phyloP scores from a whole-genome alignment of 179 eudicot genomes.

The Pouteria campechiana region DNA sequence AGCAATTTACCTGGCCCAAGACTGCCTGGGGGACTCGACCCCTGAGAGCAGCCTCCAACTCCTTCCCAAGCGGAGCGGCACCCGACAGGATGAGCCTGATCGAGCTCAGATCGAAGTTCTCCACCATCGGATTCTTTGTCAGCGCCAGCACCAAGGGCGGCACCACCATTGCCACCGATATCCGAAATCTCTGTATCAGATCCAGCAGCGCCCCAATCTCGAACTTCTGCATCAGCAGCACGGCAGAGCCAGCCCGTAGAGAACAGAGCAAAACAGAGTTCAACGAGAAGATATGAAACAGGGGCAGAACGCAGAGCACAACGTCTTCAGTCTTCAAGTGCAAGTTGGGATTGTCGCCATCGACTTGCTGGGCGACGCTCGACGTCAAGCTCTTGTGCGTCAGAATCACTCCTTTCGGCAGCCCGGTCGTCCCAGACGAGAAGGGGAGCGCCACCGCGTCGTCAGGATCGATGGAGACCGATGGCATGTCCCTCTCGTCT shows the following conservation, averaged over 20 bases:
- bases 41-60: slow-evolving; percentile 62
- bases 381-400: slow-evolving; percentile 64
- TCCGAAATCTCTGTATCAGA: slow-evolving; percentile 44
- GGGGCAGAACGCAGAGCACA: slow-evolving; percentile 56
- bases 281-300: slow-evolving; percentile 67
- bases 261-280: slow-evolving; percentile 57
- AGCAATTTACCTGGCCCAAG: slow-evolving; percentile 64
- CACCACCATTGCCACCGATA: slow-evolving; percentile 73
- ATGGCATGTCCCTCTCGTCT: slow-evolving; percentile 19
- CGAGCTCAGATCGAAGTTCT: slow-evolving; percentile 43
- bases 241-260: slow-evolving; percentile 47
- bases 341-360: slow-evolving; percentile 73
- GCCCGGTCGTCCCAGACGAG: slow-evolving; percentile 88
- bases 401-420: slow-evolving; percentile 69
- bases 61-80: slow-evolving; percentile 87
- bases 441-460: slow-evolving; percentile 68
- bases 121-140: slow-evolving; percentile 62
- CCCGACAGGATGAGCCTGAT: slow-evolving; percentile 64
- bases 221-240: slow-evolving; percentile 56
- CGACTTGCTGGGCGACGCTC: slow-evolving; percentile 74
- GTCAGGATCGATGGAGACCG: slow-evolving; percentile 21
- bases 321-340: slow-evolving; percentile 21
- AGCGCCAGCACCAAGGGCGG: slow-evolving; percentile 77
- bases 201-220: slow-evolving; percentile 49
- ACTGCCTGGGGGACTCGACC: slow-evolving; percentile 56